A percentile compares a stretch with the other conserved stretches of the same genome.
These are phyloP conservation scores for carrot (Daucus carota) DNA, from an alignment of 129 eudicot genomes.

Conservation along the genomic window DNA sequence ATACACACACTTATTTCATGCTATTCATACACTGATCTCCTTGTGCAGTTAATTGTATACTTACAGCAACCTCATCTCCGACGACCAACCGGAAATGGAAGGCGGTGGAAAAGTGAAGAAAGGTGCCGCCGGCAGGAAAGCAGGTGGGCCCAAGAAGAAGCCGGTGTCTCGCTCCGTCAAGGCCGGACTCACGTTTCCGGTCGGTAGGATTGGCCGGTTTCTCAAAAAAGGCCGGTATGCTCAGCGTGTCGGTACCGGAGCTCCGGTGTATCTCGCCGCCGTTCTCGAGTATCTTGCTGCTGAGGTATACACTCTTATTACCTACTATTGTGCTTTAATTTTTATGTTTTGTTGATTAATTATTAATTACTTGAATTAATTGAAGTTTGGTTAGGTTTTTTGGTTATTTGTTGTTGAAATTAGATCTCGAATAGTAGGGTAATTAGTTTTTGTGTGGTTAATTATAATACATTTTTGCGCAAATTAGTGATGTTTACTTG, in stretches of 20 bases:
- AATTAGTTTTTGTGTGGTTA: no score
- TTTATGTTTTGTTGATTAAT: not conserved
- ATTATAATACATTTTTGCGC: not conserved
- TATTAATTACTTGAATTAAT: not conserved
- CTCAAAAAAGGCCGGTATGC: constrained; percentile 36
- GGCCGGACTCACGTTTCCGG: constrained; percentile 44
- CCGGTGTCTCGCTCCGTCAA: constrained; percentile 36
- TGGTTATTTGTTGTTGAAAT: not conserved
- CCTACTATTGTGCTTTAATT: not conserved
- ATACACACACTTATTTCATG: no score
- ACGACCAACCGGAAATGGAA: constrained; percentile 11
- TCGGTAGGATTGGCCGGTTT: constrained; percentile 40
- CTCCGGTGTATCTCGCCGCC: constrained; percentile 43
- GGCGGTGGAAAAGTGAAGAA: constrained; percentile 23
- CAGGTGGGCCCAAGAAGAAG: constrained; percentile 35
- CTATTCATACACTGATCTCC: not conserved
- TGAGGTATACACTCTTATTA: constrained; percentile 33
- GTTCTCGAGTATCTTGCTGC: constrained; percentile 52
- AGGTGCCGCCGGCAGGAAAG: constrained; percentile 32
- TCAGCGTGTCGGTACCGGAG: constrained; percentile 32
- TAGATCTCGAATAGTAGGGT: not conserved
- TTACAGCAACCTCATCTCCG: not conserved
- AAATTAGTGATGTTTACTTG: not conserved
- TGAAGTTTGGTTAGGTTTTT: not conserved
- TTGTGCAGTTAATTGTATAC: not conserved